These are phyloP conservation scores for Vaccinium darrowii DNA, from an alignment of 148 eudicot genomes.

Conservation along the genomic window DNA sequence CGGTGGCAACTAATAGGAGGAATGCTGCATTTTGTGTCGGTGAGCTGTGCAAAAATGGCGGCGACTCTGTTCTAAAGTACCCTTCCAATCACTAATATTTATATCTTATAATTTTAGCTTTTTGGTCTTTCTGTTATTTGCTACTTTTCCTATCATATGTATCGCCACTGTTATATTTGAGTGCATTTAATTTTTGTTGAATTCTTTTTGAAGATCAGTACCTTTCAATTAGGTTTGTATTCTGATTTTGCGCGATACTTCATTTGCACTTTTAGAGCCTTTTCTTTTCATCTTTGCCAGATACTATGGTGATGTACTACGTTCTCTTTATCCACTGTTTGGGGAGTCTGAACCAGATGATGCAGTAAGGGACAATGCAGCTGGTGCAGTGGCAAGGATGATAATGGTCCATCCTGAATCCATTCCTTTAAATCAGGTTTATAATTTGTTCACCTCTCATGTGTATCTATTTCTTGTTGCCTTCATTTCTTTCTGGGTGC, in stretches of 20 bases:
- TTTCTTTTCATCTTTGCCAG: slow-evolving; percentile 40
- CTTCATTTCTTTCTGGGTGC: not conserved
- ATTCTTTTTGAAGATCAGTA: not conserved
- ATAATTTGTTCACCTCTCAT: slow-evolving; percentile 13
- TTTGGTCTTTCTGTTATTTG: not conserved
- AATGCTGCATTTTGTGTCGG: slow-evolving; percentile 99
- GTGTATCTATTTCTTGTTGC: not conserved
- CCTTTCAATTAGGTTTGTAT: not conserved
- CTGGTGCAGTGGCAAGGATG: slow-evolving; percentile 99
- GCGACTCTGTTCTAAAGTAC: slow-evolving; percentile 75
- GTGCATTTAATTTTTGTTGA: not conserved
- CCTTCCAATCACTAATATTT: slow-evolving; percentile 19
- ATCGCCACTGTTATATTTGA: not conserved
- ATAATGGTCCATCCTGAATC: slow-evolving; percentile 84
- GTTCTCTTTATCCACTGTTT: slow-evolving; percentile 74
- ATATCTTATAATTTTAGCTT: not conserved
- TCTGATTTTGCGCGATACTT: not conserved
- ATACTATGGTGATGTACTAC: slow-evolving; percentile 72
- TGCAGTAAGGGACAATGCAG: slow-evolving; percentile 99
- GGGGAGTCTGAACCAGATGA: slow-evolving; percentile 87
- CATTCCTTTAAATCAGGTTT: slow-evolving; percentile 83
- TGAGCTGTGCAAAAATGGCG: slow-evolving; percentile 93
- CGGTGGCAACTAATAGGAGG: slow-evolving; percentile 83
- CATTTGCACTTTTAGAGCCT: slow-evolving; percentile 19
- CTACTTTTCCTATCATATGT: not conserved